Evolutionary conservation across 306 rosid genomes (phyloP), one percentile per base, ranked within the genome.

Genomic region (Ochetophila trinervis): DNA sequence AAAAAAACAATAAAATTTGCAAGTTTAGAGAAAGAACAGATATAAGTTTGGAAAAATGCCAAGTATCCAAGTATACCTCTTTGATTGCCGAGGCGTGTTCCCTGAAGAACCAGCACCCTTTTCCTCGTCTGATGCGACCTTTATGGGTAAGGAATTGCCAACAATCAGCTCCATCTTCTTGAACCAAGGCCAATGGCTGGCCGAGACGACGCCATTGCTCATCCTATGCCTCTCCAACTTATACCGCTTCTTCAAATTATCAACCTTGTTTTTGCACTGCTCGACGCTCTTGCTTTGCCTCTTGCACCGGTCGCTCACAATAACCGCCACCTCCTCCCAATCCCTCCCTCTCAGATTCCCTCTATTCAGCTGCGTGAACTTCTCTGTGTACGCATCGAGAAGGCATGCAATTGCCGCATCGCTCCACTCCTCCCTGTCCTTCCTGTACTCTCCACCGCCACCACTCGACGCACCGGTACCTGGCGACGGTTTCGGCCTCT

Each of bases 361-460:
- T 15, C 97, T 81, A 65, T 93, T 87, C 86, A 93, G 76, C 84
- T 87, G 97, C 57, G 86, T 83, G 69, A 90, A 90, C 83, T 93
- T 93, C 55, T 93, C 99, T n/a, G 88, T 80, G 69, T 93, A 93
- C 57, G 95, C 96, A 16, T 88, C 97, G 2, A 93, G 85, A 8
- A 90, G 87, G 58, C 94, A 93, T 62, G 84, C 78, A 49, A 93
- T 93, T 74, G 96, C 96, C 44, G 88, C 78, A 65, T 90, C 99
- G 70, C 99, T 93, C 97, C 99, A 93, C 82, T 93, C 97, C 80
- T 93, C 99, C 24, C 96, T 81, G 78, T 93, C 99, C 82, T 86
- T 93, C 76, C 97, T 50, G 68, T 90, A 90, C 74, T 90, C 97
- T 0, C 84, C 90, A 42, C 65, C 37, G 8, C 60, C 63, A 0